Percentiles rank a stretch among this genome's conserved stretches.
These are phyloP conservation scores for Globisporangium nagaii DNA, from an alignment of 352 stramenopile genomes.

Conservation along the genomic window DNA sequence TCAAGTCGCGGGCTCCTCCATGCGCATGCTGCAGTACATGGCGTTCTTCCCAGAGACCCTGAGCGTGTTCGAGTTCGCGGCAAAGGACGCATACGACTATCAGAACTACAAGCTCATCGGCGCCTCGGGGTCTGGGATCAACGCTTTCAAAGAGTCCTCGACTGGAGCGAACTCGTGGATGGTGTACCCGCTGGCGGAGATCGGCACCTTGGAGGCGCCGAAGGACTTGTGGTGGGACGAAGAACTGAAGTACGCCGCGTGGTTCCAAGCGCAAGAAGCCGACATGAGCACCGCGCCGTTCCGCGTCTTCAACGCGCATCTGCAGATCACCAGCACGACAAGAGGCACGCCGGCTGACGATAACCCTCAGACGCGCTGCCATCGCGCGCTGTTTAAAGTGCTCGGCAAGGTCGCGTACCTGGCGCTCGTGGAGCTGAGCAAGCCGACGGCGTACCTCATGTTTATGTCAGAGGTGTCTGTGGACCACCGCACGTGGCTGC, in stretches of 20 bases:
- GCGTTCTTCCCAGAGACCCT: conserved; percentile 30
- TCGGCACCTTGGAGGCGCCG: background rate
- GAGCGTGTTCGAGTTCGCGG: conserved; percentile 17
- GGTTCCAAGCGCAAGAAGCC: conserved; percentile 25
- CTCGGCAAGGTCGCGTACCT: conserved; percentile 31
- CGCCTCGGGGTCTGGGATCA: conserved; percentile 22
- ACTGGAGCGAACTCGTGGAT: conserved; percentile 21
- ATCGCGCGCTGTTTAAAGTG: conserved; percentile 41
- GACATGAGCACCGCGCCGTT: conserved; percentile 18
- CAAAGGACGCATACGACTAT: conserved; percentile 9
- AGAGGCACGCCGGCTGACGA: conserved; percentile 14
- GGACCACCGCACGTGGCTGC: conserved; percentile 27
- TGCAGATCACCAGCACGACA: conserved; percentile 12
- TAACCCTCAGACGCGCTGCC: conserved; percentile 22
- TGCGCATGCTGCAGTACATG: conserved; percentile 36
- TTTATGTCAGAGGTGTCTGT: conserved; percentile 32
- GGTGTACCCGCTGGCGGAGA: conserved; percentile 22
- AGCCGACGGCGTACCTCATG: conserved; percentile 38
- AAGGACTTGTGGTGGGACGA: conserved; percentile 27
- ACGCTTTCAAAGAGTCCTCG: conserved; percentile 31
- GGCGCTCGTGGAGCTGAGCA: conserved; percentile 25
- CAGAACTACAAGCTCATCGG: conserved; percentile 37
- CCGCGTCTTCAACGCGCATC: conserved; percentile 16
- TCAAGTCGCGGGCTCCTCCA: conserved; percentile 24
- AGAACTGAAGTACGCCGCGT: conserved; percentile 20